phyloP scores from a whole-genome alignment of 176 grass and related monocot species.

The Avena eriantha region DNA sequence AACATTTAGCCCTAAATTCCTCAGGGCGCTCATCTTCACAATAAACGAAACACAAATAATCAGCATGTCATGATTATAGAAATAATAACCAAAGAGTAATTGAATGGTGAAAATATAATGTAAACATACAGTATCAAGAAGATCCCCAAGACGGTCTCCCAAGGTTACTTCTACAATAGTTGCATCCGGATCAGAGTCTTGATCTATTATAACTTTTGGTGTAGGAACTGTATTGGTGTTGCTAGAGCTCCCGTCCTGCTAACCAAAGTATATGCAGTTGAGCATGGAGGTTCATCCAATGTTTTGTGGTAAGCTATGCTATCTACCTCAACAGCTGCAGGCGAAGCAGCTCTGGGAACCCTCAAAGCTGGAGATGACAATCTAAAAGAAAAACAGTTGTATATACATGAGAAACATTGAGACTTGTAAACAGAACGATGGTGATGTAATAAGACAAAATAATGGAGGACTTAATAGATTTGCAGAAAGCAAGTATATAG shows the following conservation, averaged over 20 bases:
- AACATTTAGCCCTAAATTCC: conserved; percentile 91
- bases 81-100: conserved; percentile 24
- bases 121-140: conserved; percentile 88
- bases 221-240: conserved; percentile 79
- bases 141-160: conserved; percentile 95
- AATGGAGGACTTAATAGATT: background rate
- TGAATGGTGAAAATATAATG: conserved; percentile 23
- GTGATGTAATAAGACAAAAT: conserved; percentile 7
- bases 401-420: conserved; percentile 16
- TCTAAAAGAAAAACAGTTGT: conserved; percentile 40
- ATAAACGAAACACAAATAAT: conserved; percentile 40
- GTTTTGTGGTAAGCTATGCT: conserved; percentile 49
- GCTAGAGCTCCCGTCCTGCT: conserved; percentile 72
- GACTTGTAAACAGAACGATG: conserved; percentile 12
- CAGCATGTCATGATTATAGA: conserved; percentile 4
- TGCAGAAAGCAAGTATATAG: conserved; percentile 8
- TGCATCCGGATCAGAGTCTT: conserved; percentile 93
- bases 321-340: conserved; percentile 88
- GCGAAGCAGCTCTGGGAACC: conserved; percentile 71
- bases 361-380: conserved; percentile 56
- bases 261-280: conserved; percentile 56
- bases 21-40: conserved; percentile 88
- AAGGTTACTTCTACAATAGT: conserved; percentile 94
- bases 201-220: conserved; percentile 98
- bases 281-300: conserved; percentile 60